phyloP scores from a whole-genome alignment of 2,329 filamentous ascomycete genomes.

The Fusarium sacchari region DNA sequence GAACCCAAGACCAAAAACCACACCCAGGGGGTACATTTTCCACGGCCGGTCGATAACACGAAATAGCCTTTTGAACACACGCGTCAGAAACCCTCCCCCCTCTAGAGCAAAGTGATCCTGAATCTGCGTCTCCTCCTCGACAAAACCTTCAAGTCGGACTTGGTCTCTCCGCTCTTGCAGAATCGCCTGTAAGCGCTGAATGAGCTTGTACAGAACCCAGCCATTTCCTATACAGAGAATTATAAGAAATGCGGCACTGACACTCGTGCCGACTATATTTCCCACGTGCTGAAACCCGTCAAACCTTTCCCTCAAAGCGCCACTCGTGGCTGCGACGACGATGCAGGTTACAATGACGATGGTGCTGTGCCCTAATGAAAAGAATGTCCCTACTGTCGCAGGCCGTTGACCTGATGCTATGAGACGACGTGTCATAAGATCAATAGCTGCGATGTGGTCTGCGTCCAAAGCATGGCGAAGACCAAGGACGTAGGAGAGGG shows the following conservation, averaged over 20 bases:
- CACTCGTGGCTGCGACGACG: conserved; percentile 89
- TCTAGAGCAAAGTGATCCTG: conserved; percentile 72
- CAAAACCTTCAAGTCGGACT: conserved; percentile 43
- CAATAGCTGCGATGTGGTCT: conserved; percentile 89
- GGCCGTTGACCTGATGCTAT: conserved; percentile 86
- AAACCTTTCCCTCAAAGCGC: conserved; percentile 83
- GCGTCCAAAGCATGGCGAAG: conserved; percentile 96
- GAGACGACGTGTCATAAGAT: conserved; percentile 91
- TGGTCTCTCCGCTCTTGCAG: conserved; percentile 53
- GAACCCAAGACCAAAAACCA: conserved; percentile 92
- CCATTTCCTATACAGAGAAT: conserved; percentile 84
- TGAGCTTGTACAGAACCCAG: conserved; percentile 83
- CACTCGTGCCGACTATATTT: conserved; percentile 87
- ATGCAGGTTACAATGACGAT: conserved; percentile 92
- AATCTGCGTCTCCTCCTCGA: conserved; percentile 31
- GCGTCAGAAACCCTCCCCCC: conserved; percentile 79
- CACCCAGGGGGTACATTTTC: conserved; percentile 95
- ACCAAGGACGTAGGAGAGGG: conserved; percentile 88
- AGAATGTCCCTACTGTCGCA: conserved; percentile 93
- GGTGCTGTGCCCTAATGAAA: conserved; percentile 92
- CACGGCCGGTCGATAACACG: conserved; percentile 78
- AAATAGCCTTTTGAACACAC: conserved; percentile 79
- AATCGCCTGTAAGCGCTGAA: conserved; percentile 73
- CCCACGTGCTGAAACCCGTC: conserved; percentile 82
- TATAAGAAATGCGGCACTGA: conserved; percentile 85